These are phyloP conservation scores for Phytophthora sojae DNA, from an alignment of 352 stramenopile genomes.

Conservation along the genomic window DNA sequence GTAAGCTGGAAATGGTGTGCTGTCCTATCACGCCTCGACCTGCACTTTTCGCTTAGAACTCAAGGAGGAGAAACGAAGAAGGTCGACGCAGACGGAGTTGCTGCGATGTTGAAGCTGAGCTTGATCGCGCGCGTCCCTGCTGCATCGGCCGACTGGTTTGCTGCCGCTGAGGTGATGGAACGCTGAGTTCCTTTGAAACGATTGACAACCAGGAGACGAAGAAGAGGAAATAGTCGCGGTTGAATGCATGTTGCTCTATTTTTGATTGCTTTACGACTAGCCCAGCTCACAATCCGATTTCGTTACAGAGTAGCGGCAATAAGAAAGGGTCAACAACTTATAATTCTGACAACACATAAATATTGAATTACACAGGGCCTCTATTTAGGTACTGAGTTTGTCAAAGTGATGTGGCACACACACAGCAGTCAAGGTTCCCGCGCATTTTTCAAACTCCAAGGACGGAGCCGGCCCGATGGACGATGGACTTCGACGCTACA, in stretches of 20 bases:
- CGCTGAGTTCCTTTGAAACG: constrained; percentile 29
- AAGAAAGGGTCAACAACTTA: too few species aligned
- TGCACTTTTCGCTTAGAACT: constrained; percentile 48
- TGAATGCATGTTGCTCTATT: constrained; percentile 60
- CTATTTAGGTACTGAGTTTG: too few species aligned
- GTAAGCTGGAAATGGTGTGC: constrained; percentile 72
- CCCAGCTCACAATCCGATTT: constrained; percentile 16
- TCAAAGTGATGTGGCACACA: too few species aligned
- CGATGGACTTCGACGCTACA: too few species aligned
- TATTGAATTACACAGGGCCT: too few species aligned
- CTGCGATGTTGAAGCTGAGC: constrained; percentile 4
- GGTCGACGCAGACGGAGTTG: constrained; percentile 24
- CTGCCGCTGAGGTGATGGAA: constrained; percentile 44
- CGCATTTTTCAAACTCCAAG: too few species aligned
- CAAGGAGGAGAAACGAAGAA: constrained; percentile 33
- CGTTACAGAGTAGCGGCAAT: too few species aligned
- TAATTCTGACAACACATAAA: too few species aligned
- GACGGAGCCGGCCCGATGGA: too few species aligned
- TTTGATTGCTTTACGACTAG: constrained; percentile 39
- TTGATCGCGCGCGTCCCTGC: constrained; percentile 12
- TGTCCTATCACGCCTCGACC: constrained; percentile 45
- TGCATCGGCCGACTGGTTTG: constrained; percentile 35
- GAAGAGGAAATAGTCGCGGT: constrained; percentile 48
- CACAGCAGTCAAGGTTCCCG: too few species aligned
- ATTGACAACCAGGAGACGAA: constrained; percentile 42